Conservation (phyloP, 73 alveolate species). For the Durusdinium trenchii region DNA sequence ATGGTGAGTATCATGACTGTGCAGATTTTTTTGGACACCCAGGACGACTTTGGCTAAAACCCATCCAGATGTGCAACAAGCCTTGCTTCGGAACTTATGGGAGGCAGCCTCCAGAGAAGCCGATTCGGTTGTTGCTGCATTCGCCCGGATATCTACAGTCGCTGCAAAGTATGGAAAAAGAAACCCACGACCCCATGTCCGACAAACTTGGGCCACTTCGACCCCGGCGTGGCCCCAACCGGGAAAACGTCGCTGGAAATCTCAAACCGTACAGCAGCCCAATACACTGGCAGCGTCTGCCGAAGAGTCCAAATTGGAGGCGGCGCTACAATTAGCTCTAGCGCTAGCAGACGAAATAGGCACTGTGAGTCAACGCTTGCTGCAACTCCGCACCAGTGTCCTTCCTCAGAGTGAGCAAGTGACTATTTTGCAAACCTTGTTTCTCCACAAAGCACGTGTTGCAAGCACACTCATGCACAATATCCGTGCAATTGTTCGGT, state of each 20-base stretch:
- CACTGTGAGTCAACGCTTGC: not conserved
- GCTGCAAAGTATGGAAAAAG: not conserved
- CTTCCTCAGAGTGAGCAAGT: not conserved
- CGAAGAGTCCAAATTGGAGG: not conserved
- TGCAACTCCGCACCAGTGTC: not conserved
- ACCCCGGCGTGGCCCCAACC: not conserved
- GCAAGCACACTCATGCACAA: not conserved
- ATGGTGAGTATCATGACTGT: constrained; percentile 3
- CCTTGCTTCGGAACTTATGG: not conserved
- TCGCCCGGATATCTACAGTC: not conserved
- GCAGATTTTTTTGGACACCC: not conserved
- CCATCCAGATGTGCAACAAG: not conserved
- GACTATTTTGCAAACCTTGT: not conserved
- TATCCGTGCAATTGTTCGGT: not conserved
- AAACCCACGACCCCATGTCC: not conserved
- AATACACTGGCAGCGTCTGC: not conserved
- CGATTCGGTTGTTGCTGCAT: not conserved
- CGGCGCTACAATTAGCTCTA: not conserved
- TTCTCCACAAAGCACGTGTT: not conserved
- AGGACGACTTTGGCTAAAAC: not conserved
- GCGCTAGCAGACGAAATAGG: not conserved
- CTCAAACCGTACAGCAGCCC: not conserved
- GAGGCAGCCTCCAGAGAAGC: not conserved
- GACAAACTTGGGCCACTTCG: not conserved
- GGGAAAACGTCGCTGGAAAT: not conserved